Base-by-base conservation (phyloP, 2,329 filamentous ascomycete genomes). In the Hirsutella rhossiliensis region DNA sequence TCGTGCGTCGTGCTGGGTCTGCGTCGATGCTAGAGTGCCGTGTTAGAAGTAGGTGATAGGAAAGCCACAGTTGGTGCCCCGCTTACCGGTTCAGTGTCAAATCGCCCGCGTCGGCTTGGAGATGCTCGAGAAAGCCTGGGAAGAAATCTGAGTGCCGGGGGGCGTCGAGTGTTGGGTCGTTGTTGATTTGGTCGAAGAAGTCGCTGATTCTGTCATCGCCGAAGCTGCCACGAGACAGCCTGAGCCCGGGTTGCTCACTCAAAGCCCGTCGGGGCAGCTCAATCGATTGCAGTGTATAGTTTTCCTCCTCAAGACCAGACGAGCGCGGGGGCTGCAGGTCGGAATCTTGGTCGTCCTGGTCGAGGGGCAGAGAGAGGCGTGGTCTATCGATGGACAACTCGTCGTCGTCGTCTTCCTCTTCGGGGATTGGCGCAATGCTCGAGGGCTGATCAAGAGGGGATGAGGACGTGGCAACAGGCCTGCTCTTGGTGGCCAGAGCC, bases 211-310 rank as follows among this genome's bases (percentile, higher is more conserved):
- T 63, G 43, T 68, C 59, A 47, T 70, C 76, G 0, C 69, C 74
- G 49, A 79, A 61, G 48, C 73, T 78, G 2, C 68, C 72, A 44
- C 78, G 60, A 11, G 73, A 75, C 28, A 72, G 53, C 28, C 74
- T 61, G 4, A 63, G 62, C 4, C 59, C 55, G 0, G 66, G 65
- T 40, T 66, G 49, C 46, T 78, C 72, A 43, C 62, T 71, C 32
- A 62, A 54, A 15, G 68, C 71, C 41, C 78, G 64, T 27, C 78
- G 66, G 8, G 76, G 72, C 41, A 80, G 54, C 59, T 82, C 79
- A 27, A 82, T 68, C 2, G 78, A 80, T 47, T 73, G 69, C 36
- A 71, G 58, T 0, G 78, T 82, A 48, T 69, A 69, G 50, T 80
- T 73, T 37, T 78, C 73, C 23, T 79, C 74, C 44, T 80, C 76